These are phyloP conservation scores for Lactifluus piperatus DNA, from an alignment of 768 basidiomycete genomes.

Conservation along the genomic window DNA sequence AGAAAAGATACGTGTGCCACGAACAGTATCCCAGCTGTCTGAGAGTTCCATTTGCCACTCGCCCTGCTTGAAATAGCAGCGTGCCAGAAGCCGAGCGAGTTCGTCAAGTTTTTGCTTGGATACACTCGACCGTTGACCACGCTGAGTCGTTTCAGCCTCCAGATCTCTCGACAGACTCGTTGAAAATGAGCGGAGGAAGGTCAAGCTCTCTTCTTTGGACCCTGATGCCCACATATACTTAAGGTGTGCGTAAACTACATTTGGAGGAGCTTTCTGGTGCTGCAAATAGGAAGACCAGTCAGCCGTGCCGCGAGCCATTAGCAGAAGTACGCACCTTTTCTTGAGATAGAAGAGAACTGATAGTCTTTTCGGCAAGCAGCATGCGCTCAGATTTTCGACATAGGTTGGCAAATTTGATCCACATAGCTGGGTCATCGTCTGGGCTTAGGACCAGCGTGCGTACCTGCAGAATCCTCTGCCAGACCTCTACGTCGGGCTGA, in stretches of 20 bases:
- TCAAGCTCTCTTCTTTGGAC: conserved; percentile 67
- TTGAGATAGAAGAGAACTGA: conserved; percentile 80
- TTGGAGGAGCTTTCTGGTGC: conserved; percentile 73
- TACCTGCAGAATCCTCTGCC: conserved; percentile 96
- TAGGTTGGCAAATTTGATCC: conserved; percentile 98
- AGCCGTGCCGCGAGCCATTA: not conserved
- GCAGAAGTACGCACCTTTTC: conserved; percentile 40
- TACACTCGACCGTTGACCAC: conserved; percentile 38
- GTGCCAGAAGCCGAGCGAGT: conserved; percentile 80
- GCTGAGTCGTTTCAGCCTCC: conserved; percentile 46
- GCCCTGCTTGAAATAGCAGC: conserved; percentile 94
- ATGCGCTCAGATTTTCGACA: conserved; percentile 94
- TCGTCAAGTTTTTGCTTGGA: conserved; percentile 56
- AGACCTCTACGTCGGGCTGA: conserved; percentile 97
- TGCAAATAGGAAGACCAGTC: conserved; percentile 20
- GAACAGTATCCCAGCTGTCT: conserved; percentile 71
- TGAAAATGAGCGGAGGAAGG: conserved; percentile 77
- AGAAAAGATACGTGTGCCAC: conserved; percentile 24
- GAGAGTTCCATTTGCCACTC: conserved; percentile 85
- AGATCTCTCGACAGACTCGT: conserved; percentile 68
- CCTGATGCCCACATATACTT: conserved; percentile 95
- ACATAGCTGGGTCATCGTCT: conserved; percentile 92
- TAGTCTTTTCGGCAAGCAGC: conserved; percentile 92
- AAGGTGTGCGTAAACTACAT: conserved; percentile 92
- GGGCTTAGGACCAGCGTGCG: conserved; percentile 89